Conservation (phyloP, 2,329 filamentous ascomycete genomes). For the Pseudogymnoascus sp. region DNA sequence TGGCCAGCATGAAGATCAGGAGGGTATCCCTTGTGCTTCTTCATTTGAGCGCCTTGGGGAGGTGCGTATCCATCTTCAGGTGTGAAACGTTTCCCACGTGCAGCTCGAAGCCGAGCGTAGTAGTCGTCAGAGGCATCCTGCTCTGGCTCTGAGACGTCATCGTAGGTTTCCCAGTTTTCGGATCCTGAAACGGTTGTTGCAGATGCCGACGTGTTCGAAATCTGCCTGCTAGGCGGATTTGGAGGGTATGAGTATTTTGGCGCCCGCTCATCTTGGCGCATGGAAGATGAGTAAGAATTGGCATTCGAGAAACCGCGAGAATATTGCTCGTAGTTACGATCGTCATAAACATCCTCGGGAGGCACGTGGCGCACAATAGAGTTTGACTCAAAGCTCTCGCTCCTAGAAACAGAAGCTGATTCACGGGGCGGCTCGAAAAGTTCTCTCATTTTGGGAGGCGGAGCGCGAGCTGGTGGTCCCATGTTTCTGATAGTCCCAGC, state of each 20-base stretch:
- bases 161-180: slow-evolving; percentile 97
- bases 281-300: slow-evolving; percentile 29
- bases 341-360: slow-evolving; percentile 83
- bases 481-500: slow-evolving; percentile 32
- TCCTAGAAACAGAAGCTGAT: slow-evolving; percentile 41
- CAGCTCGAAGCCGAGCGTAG: slow-evolving; percentile 69
- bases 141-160: slow-evolving; percentile 71
- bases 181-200: slow-evolving; percentile 68
- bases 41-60: slow-evolving; percentile 36
- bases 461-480: slow-evolving; percentile 52
- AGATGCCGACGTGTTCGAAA: slow-evolving; percentile 55
- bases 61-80: slow-evolving; percentile 33
- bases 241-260: slow-evolving; percentile 22
- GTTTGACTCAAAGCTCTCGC: slow-evolving; percentile 40
- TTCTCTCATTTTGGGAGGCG: slow-evolving; percentile 89
- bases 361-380: slow-evolving; percentile 51
- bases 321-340: slow-evolving; percentile 37
- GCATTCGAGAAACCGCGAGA: slow-evolving; percentile 17
- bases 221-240: slow-evolving; percentile 47
- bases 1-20: slow-evolving; percentile 40
- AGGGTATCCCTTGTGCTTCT: slow-evolving; percentile 47
- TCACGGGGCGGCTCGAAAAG: slow-evolving; percentile 49
- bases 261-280: slow-evolving; percentile 33
- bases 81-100: slow-evolving; percentile 56
- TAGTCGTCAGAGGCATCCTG: slow-evolving; percentile 76